phyloP scores from a whole-genome alignment of 148 eudicot species.

The Salicornia ramosissima region DNA sequence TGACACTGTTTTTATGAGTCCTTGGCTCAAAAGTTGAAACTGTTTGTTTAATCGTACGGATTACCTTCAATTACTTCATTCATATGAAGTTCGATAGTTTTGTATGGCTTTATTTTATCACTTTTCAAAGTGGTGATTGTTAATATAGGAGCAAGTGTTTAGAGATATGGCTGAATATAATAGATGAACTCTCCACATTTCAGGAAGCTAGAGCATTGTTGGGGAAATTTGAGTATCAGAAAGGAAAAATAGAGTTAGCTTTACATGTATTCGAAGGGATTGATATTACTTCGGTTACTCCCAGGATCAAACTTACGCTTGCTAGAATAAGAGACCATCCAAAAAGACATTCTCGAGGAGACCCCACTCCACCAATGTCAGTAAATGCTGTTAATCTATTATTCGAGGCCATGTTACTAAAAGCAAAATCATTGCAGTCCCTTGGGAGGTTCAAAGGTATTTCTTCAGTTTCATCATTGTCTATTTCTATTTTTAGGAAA shows the following conservation, averaged over 20 bases:
- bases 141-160: not conserved
- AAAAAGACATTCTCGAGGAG: constrained; percentile 47
- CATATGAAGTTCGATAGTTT: not conserved
- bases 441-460: constrained; percentile 75
- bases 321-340: constrained; percentile 39
- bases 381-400: constrained; percentile 66
- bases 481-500: not conserved
- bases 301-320: constrained; percentile 64
- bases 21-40: too few species aligned
- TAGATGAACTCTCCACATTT: constrained; percentile 10
- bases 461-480: not conserved
- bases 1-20: too few species aligned
- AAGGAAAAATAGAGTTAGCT: constrained; percentile 89
- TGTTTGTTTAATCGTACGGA: too few species aligned
- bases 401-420: constrained; percentile 70
- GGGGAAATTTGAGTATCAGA: constrained; percentile 89
- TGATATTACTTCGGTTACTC: constrained; percentile 54
- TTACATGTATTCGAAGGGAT: constrained; percentile 94
- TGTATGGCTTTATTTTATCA: not conserved
- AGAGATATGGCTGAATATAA: constrained; percentile 4
- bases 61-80: not conserved
- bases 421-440: constrained; percentile 81
- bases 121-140: not conserved
- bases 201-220: constrained; percentile 97
- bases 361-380: constrained; percentile 50